Base-by-base conservation (phyloP, 768 basidiomycete species). In the Boletus speciosus region DNA sequence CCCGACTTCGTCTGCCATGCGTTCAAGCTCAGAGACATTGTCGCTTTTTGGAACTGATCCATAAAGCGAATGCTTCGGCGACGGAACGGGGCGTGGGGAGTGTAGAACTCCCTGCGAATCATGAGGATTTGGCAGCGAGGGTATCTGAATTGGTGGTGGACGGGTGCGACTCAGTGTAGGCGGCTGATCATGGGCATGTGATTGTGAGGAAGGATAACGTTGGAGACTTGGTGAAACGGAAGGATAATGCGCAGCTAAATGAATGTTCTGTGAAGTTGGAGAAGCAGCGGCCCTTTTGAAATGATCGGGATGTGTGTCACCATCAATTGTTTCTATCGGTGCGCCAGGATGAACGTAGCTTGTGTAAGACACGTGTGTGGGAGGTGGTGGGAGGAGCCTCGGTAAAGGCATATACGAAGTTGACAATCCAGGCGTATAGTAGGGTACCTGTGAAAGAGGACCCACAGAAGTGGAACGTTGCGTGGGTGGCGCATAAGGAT, bases 81-180 rank as follows among this genome's bases (percentile, higher is more conserved):
- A 87, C 16, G 81, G 76, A 48, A 85, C 72, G 0, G 89, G 88
- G 8, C 85, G 81, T 4, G 90, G 88, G 0, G 87, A 88, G 56
- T 81, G 74, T 3, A 85, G 58, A 2, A 80, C 62, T 7, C 76
- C 72, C 6, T 73, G 73, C 11, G 65, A 59, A 16, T 69, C 69
- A 46, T 69, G 58, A 19, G 69, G 67, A 49, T 71, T 71, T 7
- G 63, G 69, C 14, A 67, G 31, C 14, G 53, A 8, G 10, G 65
- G 55, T 23, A 69, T 60, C 34, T 51, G 50, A 34, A 69, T 69
- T 34, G 67, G 55, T n/a, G 51, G 44, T 44, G 63, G 69, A 25
- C 47, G 61, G 41, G 40, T 14, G 16, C 52, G 63, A 36, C 42
- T 39, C 8, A 51, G 56, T 32, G 55, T 27, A 40, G 46, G 50